phyloP scores from a whole-genome alignment of 176 grass and related monocot genomes.

The Cenchrus purpureus region DNA sequence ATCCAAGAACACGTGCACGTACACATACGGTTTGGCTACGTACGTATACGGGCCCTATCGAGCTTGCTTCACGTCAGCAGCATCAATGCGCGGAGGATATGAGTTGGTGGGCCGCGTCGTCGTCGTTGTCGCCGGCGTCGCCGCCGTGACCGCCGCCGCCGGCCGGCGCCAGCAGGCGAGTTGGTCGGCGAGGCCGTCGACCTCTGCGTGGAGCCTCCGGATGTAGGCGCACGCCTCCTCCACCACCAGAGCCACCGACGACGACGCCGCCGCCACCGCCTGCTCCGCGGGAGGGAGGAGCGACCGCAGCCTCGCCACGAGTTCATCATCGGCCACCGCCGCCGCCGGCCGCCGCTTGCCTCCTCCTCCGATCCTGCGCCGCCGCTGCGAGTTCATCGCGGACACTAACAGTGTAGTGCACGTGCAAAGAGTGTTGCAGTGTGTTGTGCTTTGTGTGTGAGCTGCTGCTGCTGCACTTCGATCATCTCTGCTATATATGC shows the following conservation, averaged over 20 bases:
- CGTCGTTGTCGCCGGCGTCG: conserved; percentile 17
- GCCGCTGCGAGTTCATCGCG: too few species aligned
- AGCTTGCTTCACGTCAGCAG: neutral
- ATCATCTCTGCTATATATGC: too few species aligned
- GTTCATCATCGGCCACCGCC: conserved; percentile 39
- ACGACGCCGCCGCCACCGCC: neutral
- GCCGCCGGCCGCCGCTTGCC: conserved; percentile 22
- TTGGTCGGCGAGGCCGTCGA: conserved; percentile 40
- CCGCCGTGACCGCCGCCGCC: neutral
- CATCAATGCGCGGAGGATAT: conserved; percentile 46
- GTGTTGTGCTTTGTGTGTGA: too few species aligned
- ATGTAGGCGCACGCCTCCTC: conserved; percentile 60
- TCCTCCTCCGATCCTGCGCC: neutral
- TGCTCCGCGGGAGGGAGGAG: conserved; percentile 33
- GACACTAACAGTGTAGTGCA: too few species aligned
- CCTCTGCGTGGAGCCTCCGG: conserved; percentile 51
- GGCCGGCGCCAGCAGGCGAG: conserved; percentile 44
- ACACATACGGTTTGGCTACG: too few species aligned
- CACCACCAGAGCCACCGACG: conserved; percentile 31
- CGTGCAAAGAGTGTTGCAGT: too few species aligned
- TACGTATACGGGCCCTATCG: too few species aligned
- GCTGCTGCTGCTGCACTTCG: too few species aligned
- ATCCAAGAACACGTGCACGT: too few species aligned
- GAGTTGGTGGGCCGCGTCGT: neutral
- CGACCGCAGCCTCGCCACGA: conserved; percentile 54